Evolutionary conservation across 768 basidiomycete genomes (phyloP).

Genomic region (Lenzites betulinus): DNA sequence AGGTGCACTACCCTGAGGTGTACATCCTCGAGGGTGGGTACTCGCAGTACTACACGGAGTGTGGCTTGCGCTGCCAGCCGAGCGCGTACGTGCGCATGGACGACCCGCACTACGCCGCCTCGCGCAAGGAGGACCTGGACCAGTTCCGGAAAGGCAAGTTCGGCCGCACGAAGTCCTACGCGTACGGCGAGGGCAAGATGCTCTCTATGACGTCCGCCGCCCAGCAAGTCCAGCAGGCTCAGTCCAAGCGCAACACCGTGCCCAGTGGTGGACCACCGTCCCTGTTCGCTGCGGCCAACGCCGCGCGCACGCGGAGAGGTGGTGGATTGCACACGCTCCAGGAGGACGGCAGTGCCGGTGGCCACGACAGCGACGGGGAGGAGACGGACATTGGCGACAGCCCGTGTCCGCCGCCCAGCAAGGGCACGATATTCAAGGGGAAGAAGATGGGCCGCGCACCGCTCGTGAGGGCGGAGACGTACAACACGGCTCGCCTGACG

Average conservation of each 20-base stretch:
- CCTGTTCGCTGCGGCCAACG: conserved; percentile 70
- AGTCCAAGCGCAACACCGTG: conserved; percentile 66
- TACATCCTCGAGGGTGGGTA: conserved; percentile 98
- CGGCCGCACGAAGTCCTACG: conserved; percentile 87
- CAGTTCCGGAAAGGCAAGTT: conserved; percentile 90
- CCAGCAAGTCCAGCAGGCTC: conserved; percentile 34
- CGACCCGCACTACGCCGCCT: conserved; percentile 79
- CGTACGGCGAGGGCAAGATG: conserved; percentile 76
- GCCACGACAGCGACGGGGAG: conserved; percentile 68
- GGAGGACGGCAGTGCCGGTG: conserved; percentile 60
- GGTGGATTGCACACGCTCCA: conserved; percentile 57
- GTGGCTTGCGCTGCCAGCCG: conserved; percentile 73
- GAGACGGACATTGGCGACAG: conserved; percentile 82
- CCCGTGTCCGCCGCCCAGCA: conserved; percentile 82
- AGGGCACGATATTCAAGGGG: conserved; percentile 53
- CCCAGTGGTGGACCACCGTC: conserved; percentile 49
- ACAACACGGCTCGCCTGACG: conserved; percentile 60
- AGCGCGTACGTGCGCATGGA: conserved; percentile 91
- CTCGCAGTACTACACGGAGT: conserved; percentile 78
- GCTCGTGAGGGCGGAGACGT: conserved; percentile 67
- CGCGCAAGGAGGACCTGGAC: conserved; percentile 84
- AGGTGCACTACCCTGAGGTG: conserved; percentile 93
- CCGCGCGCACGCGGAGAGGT: conserved; percentile 63
- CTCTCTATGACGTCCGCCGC: conserved; percentile 40
- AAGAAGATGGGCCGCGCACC: conserved; percentile 56